Evolutionary conservation across 768 basidiomycete genomes (phyloP), one percentile per base, ranked within the genome.

Genomic region (Trametes punicea): DNA sequence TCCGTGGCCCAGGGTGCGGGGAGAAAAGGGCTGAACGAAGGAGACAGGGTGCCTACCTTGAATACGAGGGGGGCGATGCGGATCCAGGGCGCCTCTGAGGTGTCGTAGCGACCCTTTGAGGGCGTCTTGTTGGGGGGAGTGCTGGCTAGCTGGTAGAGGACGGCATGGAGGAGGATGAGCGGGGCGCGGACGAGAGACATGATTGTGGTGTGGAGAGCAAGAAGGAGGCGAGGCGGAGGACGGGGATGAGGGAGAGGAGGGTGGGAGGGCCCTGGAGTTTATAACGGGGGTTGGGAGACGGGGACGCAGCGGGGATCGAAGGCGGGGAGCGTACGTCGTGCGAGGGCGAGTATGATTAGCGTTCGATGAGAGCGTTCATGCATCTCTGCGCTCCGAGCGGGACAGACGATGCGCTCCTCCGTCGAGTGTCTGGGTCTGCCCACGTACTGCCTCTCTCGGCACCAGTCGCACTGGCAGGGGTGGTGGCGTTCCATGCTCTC

Each of bases 121-220:
- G 73, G 76, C 0, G 81, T 80, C 9, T 79, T 80, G 64, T 84
- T 81, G 1, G 83, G 83, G 0, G 83, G 81, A 0, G 79, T 79
- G 60, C 74, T 80, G 0, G 81, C 83, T 0, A 75, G 60, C 33
- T 81, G 77, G 62, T 83, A 81, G 64, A 71, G 73, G 25, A 76
- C 45, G 2, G 81, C 79, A 58, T 84, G 82, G 31, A 79, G 55
- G 31, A 74, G 61, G 60, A 80, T 74, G 53, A 85, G 76, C 31
- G 69, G 62, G 16, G 76, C 76, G 20, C 83, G 76, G 31, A 74
- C 54, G 55, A 78, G 67, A 46, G 79, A 77, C 82, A 85, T 84
- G 40, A 48, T 16, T 25, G 41, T 18, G 38, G 39, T 1, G 45
- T 21, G 33, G 27, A 29, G 44, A 29, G 31, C 4, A 10, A 11